Base-by-base conservation (phyloP, 345 rosid species). In the Syzygium grande region DNA sequence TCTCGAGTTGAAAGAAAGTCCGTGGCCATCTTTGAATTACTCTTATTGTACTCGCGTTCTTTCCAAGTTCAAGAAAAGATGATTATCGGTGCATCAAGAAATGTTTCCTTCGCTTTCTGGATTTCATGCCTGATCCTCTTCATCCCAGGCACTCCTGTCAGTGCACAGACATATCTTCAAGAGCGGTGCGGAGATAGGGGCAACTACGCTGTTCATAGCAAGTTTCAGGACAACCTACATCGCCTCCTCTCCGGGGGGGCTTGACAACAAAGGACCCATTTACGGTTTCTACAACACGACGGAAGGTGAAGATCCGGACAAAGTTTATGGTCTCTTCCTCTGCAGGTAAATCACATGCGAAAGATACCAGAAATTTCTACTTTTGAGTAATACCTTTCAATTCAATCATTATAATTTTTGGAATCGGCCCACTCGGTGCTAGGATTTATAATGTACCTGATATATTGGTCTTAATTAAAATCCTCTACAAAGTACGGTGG, bases 261-360 rank as follows among this genome's bases (percentile, higher is more conserved):
- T 77, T 23, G 1, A 2, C 88, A 11, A 0, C 21, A 7, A 34
- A n/a, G 78, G 86, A 17, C 11, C 22, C 73, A 53, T 16, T 61
- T 49, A 6, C 17, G 86, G 53, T 14, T 83, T 54, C 80, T 29
- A 77, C 63, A 51, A 52, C 21, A 83, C 65, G 9, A 52, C 84
- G 11, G 54, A 11, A 23, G 34, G 77, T 27, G 87, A 52, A 8
- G 30, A 53, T 34, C 87, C 84, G 3, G 85, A 90, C 52, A 51
- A 49, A 56, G 90, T 89, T 14, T 84, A 89, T 52, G 89, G 88
- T 2, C 85, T 85, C 85, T 89, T 63, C 84, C 89, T 79, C 17
- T 89, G 92, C 49, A 80, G 85, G 14, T 63, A 63, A 0, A n/a
- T n/a, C 9, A 1, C 73, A 63, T 13, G 38, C 9, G 38, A n/a